These are phyloP conservation scores for Eragrostis nindensis DNA, from an alignment of 176 grass and related monocot species.

Conservation along the genomic window DNA sequence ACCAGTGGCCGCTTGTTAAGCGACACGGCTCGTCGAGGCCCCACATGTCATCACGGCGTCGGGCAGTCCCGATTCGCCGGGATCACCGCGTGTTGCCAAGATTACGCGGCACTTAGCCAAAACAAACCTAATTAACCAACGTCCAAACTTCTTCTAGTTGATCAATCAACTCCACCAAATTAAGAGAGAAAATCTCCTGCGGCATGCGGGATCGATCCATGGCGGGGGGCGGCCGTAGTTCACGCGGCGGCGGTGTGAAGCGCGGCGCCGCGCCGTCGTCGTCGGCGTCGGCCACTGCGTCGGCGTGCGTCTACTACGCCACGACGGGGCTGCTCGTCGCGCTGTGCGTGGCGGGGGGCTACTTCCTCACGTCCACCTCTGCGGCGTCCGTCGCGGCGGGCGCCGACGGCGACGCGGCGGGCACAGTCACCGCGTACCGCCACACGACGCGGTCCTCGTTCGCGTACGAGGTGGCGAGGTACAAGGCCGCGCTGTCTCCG, in stretches of 20 bases:
- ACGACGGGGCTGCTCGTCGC: conserved; percentile 74
- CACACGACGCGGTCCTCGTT: conserved; percentile 52
- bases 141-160: not conserved
- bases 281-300: conserved; percentile 42
- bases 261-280: conserved; percentile 43
- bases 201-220: conserved; percentile 46
- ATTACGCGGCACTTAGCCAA: not conserved
- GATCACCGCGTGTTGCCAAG: conserved; percentile 32
- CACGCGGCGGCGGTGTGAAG: conserved; percentile 50
- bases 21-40: not conserved
- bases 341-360: conserved; percentile 75
- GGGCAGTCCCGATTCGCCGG: conserved; percentile 28
- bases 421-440: conserved; percentile 29
- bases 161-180: not conserved
- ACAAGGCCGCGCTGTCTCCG: conserved; percentile 7
- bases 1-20: conserved; percentile 4
- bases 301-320: conserved; percentile 73
- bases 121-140: not conserved
- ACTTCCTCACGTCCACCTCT: conserved; percentile 69
- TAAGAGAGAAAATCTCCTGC: not conserved
- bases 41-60: conserved; percentile 30
- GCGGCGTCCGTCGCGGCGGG: conserved; percentile 4
- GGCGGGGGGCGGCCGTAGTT: conserved; percentile 51
- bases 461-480: conserved; percentile 42
- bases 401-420: not conserved